These are phyloP conservation scores for Tremella fuciformis DNA, from an alignment of 768 basidiomycete species.

Conservation along the genomic window DNA sequence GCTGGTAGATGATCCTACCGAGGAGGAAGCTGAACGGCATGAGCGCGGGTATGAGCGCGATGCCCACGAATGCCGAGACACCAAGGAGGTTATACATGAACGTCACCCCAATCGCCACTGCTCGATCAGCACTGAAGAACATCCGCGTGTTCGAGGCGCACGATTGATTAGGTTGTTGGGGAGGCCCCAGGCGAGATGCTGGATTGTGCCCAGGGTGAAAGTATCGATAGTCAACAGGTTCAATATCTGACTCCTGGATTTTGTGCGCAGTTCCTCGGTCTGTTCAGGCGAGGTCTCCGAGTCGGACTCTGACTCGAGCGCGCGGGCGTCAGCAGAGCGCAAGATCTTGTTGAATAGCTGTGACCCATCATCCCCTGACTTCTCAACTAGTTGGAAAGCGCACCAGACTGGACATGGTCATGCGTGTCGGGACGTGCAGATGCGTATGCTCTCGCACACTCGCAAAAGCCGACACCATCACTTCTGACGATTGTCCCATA, in stretches of 20 bases:
- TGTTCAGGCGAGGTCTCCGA: slow-evolving; percentile 7
- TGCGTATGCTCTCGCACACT: slow-evolving; percentile 38
- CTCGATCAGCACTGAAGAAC: not conserved
- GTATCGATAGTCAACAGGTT: slow-evolving; percentile 45
- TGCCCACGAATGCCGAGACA: slow-evolving; percentile 40
- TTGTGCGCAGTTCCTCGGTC: slow-evolving; percentile 14
- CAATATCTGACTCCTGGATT: slow-evolving; percentile 31
- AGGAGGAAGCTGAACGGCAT: slow-evolving; percentile 26
- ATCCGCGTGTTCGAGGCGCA: slow-evolving; percentile 6
- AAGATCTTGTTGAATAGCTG: slow-evolving; percentile 46
- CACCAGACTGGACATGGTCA: slow-evolving; percentile 37
- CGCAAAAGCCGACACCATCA: slow-evolving; percentile 6
- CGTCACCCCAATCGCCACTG: slow-evolving; percentile 36
- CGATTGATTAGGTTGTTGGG: slow-evolving; percentile 29
- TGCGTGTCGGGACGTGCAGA: slow-evolving; percentile 34
- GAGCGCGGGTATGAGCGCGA: slow-evolving; percentile 36
- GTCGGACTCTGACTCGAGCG: slow-evolving; percentile 34
- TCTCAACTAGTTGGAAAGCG: slow-evolving; percentile 1
- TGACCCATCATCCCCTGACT: not conserved
- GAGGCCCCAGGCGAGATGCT: slow-evolving; percentile 24
- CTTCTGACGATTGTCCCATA: slow-evolving; percentile 33
- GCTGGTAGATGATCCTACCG: slow-evolving; percentile 28
- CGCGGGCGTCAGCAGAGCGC: slow-evolving; percentile 33
- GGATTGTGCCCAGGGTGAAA: slow-evolving; percentile 27
- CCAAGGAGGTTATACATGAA: slow-evolving; percentile 43